Conservation (phyloP, 106 monocot genomes). For the Phalaenopsis equestris region DNA sequence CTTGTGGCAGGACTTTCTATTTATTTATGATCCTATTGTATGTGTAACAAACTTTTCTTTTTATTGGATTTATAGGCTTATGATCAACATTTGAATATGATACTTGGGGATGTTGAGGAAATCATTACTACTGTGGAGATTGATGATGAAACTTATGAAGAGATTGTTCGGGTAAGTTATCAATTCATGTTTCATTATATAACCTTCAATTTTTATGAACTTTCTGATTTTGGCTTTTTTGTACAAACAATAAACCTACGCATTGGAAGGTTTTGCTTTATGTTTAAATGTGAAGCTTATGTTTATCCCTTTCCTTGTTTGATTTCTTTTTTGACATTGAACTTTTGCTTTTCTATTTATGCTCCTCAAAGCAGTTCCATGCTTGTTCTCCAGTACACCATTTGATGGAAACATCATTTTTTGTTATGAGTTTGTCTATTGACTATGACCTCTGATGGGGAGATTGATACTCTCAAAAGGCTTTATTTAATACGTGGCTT, state of each 20-base stretch:
- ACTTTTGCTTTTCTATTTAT: not conserved
- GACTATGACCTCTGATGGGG: not conserved
- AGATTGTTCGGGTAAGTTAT: slow-evolving; percentile 45
- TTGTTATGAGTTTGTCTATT: not conserved
- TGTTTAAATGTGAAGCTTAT: not conserved
- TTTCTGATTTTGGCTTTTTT: slow-evolving; percentile 3
- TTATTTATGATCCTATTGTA: not conserved
- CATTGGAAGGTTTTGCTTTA: not conserved
- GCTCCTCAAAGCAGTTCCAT: not conserved
- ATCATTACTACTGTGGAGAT: slow-evolving; percentile 57
- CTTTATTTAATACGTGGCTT: not conserved
- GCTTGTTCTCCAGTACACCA: not conserved
- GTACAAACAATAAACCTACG: not conserved
- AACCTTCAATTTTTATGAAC: not conserved
- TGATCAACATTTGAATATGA: slow-evolving; percentile 70
- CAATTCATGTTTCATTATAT: not conserved
- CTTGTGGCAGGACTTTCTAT: not conserved
- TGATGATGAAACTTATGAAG: slow-evolving; percentile 69
- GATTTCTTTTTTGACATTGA: not conserved
- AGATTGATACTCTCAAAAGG: not conserved
- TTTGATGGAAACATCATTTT: not conserved
- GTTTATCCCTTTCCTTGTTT: not conserved
- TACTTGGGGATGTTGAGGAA: slow-evolving; percentile 68
- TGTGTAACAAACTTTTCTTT: not conserved
- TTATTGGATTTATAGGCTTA: slow-evolving; percentile 32